Percentiles rank a stretch among this genome's conserved stretches.
These are phyloP conservation scores for Colletotrichum australisinense DNA, from an alignment of 2,329 filamentous ascomycete species.

Conservation along the genomic window DNA sequence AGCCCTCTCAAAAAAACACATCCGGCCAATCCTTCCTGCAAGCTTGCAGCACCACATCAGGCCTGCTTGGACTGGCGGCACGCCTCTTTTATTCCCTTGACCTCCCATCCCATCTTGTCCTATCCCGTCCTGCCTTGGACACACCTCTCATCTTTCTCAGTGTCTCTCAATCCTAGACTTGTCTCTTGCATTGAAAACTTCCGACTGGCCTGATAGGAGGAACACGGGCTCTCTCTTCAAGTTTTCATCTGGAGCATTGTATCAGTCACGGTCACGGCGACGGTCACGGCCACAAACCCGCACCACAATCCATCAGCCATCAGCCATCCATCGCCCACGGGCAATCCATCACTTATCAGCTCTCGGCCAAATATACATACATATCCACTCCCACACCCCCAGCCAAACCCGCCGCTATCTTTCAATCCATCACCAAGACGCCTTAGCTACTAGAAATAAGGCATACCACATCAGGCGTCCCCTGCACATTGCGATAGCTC, in stretches of 20 bases:
- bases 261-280: slow-evolving; percentile 11
- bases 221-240: background rate
- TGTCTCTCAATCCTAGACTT: background rate
- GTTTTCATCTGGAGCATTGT: slow-evolving; percentile 1
- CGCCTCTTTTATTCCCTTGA: slow-evolving; percentile 2
- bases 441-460: slow-evolving; percentile 31
- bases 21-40: slow-evolving; percentile 21
- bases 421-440: slow-evolving; percentile 34
- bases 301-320: background rate
- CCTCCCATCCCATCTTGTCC: background rate
- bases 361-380: slow-evolving; percentile 36
- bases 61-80: slow-evolving; percentile 15
- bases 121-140: background rate
- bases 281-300: slow-evolving; percentile 15
- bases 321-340: background rate
- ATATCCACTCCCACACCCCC: slow-evolving; percentile 5
- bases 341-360: slow-evolving; percentile 34
- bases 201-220: slow-evolving; percentile 10
- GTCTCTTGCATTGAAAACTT: background rate
- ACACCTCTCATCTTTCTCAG: background rate
- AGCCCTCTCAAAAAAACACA: slow-evolving; percentile 20
- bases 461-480: slow-evolving; percentile 34
- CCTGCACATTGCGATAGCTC: slow-evolving; percentile 30
- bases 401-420: slow-evolving; percentile 35
- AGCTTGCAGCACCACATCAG: slow-evolving; percentile 10